Evolutionary conservation across 768 basidiomycete species (phyloP).

Genomic region (Arthromyces matolae): DNA sequence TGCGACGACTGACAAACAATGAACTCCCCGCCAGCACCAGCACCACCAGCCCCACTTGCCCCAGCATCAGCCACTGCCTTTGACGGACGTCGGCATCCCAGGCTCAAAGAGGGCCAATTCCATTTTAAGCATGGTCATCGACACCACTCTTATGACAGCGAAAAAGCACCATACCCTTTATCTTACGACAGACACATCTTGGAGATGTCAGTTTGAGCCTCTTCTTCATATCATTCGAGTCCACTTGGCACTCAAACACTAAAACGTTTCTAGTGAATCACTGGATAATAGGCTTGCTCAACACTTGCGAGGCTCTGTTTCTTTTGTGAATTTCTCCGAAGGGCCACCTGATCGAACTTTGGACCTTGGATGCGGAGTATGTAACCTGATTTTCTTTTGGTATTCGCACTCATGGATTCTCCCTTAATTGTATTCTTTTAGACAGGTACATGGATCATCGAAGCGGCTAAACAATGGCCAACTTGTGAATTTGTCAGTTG

Average conservation of each 20-base stretch:
- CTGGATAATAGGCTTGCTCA: slow-evolving; percentile 49
- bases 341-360: slow-evolving; percentile 50
- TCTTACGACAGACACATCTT: slow-evolving; percentile 66
- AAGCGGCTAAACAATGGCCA: slow-evolving; percentile 70
- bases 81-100: slow-evolving; percentile 34
- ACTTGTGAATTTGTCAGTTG: slow-evolving; percentile 54
- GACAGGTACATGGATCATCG: slow-evolving; percentile 70
- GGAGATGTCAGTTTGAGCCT: slow-evolving; percentile 47
- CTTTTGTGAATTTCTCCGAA: slow-evolving; percentile 54
- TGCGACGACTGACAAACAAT: slow-evolving; percentile 11
- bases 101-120: slow-evolving; percentile 57
- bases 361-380: slow-evolving; percentile 73
- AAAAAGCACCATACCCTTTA: slow-evolving; percentile 79
- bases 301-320: slow-evolving; percentile 51
- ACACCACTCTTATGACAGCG: slow-evolving; percentile 65
- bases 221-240: neutral
- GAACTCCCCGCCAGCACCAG: slow-evolving; percentile 20
- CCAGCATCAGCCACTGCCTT: slow-evolving; percentile 22
- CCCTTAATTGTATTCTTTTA: slow-evolving; percentile 21
- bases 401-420: neutral
- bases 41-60: slow-evolving; percentile 7
- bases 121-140: slow-evolving; percentile 55
- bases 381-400: slow-evolving; percentile 28
- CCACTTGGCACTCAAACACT: neutral
- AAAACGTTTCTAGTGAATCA: slow-evolving; percentile 39